Evolutionary conservation across 2,329 filamentous ascomycete genomes (phyloP).

Genomic region (Dothistroma septosporum): DNA sequence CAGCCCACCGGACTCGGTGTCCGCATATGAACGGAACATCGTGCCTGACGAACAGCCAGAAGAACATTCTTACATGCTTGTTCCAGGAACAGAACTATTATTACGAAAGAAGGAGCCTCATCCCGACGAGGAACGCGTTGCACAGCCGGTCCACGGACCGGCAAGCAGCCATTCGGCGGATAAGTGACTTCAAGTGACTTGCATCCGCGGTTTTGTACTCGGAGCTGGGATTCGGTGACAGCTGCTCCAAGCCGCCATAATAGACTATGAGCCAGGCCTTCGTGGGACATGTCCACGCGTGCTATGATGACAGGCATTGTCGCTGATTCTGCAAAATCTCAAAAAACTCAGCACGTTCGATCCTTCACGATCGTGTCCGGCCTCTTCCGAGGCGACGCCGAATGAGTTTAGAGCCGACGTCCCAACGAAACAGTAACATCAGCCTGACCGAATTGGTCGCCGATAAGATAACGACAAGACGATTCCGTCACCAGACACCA

Average conservation of each 20-base stretch:
- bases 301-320: background rate
- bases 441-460: background rate
- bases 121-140: background rate
- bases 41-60: background rate
- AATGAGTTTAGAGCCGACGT: background rate
- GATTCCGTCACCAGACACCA: background rate
- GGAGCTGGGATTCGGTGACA: background rate
- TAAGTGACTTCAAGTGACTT: background rate
- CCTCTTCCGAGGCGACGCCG: background rate
- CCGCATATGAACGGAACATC: conserved; percentile 8
- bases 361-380: background rate
- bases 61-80: background rate
- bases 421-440: background rate
- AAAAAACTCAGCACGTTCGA: background rate
- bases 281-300: background rate
- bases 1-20: conserved; percentile 16
- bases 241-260: background rate
- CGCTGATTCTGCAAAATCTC: background rate
- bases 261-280: background rate
- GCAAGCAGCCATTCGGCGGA: background rate
- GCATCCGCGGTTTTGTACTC: too few species aligned
- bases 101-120: background rate
- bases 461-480: background rate
- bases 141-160: background rate
- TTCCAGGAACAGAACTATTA: background rate